Conservation (phyloP, 805 yeast genomes). For the Candida ovalis region DNA sequence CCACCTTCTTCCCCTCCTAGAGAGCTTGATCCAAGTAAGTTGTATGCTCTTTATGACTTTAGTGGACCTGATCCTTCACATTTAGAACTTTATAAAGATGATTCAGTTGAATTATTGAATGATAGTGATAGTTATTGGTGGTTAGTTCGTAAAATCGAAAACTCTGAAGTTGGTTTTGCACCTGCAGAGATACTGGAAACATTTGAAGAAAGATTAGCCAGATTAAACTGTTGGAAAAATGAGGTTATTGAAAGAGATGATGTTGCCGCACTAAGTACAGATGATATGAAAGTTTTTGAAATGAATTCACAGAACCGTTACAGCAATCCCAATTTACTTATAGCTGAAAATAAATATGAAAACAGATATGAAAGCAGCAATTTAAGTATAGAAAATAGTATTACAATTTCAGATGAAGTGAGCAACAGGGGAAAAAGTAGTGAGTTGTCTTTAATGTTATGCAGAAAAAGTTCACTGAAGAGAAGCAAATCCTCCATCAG, state of each 20-base stretch:
- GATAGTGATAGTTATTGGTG: constrained; percentile 97
- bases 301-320: constrained; percentile 17
- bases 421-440: neutral
- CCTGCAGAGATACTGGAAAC: constrained; percentile 96
- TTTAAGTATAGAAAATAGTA: constrained; percentile 9
- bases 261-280: constrained; percentile 18
- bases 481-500: constrained; percentile 22
- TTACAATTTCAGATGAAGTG: constrained; percentile 3
- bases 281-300: constrained; percentile 25
- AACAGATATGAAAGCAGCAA: neutral
- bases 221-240: constrained; percentile 88
- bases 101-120: constrained; percentile 74
- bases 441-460: constrained; percentile 17
- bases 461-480: constrained; percentile 23
- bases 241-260: constrained; percentile 55
- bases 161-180: constrained; percentile 71
- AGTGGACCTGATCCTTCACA: constrained; percentile 93
- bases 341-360: neutral
- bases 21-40: constrained; percentile 75
- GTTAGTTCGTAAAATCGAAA: constrained; percentile 57
- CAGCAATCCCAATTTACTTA: constrained; percentile 12
- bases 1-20: constrained; percentile 79
- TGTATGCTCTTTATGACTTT: constrained; percentile 85
- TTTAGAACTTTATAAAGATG: constrained; percentile 74
- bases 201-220: constrained; percentile 83